A percentile compares a stretch with the other conserved stretches of the same genome.
phyloP scores from a whole-genome alignment of 805 yeast genomes.

The Candida tammaniensis region DNA sequence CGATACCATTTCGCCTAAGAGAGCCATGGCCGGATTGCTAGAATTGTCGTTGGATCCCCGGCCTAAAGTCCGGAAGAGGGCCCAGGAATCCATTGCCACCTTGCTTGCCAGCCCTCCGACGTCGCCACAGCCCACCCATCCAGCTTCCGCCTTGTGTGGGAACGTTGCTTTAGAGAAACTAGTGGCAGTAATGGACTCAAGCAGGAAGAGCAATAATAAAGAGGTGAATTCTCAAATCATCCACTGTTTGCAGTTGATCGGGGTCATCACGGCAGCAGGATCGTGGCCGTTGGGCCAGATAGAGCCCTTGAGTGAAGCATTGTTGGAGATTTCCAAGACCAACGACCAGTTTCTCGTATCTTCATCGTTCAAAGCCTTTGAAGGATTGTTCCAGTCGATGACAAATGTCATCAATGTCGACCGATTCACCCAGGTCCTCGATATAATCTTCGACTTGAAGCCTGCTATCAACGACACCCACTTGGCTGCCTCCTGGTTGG shows the following conservation, averaged over 20 bases:
- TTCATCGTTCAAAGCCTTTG: slow-evolving; percentile 80
- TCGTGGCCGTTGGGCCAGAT: slow-evolving; percentile 79
- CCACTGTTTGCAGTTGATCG: slow-evolving; percentile 75
- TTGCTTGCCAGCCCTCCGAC: slow-evolving; percentile 68
- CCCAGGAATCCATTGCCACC: slow-evolving; percentile 78
- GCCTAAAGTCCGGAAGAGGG: slow-evolving; percentile 94
- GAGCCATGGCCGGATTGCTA: slow-evolving; percentile 76
- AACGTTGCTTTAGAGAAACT: slow-evolving; percentile 62
- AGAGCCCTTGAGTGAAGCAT: slow-evolving; percentile 70
- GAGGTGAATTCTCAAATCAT: slow-evolving; percentile 59
- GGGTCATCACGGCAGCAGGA: slow-evolving; percentile 64
- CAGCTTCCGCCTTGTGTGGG: slow-evolving; percentile 69
- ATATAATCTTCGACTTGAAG: slow-evolving; percentile 71
- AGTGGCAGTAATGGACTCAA: slow-evolving; percentile 36
- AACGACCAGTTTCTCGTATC: slow-evolving; percentile 84
- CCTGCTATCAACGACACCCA: slow-evolving; percentile 83
- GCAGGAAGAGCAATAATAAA: slow-evolving; percentile 39
- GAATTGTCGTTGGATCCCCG: slow-evolving; percentile 82
- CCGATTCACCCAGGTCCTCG: slow-evolving; percentile 60
- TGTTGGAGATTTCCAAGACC: slow-evolving; percentile 74
- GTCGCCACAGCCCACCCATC: slow-evolving; percentile 75
- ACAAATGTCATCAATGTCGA: slow-evolving; percentile 58
- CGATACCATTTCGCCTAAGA: slow-evolving; percentile 66
- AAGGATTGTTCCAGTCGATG: slow-evolving; percentile 70
- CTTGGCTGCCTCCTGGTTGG: slow-evolving; percentile 92